These are phyloP conservation scores for Eugenia klotzschiana DNA, from an alignment of 441 rosid species.

Conservation along the genomic window DNA sequence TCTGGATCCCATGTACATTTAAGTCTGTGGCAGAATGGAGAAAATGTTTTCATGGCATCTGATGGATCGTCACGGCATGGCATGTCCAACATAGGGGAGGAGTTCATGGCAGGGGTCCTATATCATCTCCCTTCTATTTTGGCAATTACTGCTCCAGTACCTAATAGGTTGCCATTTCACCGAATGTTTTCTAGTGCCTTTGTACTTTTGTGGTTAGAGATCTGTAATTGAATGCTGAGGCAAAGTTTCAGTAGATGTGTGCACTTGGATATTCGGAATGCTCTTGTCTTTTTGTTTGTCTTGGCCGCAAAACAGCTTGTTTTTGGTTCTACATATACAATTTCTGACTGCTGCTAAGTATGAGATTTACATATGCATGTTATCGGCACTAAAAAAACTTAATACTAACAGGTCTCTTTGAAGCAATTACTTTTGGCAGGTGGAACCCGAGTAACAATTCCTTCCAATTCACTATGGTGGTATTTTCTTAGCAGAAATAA, in stretches of 20 bases:
- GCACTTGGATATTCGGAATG: background rate
- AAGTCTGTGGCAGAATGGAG: constrained; percentile 67
- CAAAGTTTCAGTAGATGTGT: background rate
- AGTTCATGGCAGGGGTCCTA: constrained; percentile 92
- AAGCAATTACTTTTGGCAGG: background rate
- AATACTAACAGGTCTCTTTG: background rate
- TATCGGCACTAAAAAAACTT: background rate
- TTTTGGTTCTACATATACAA: background rate
- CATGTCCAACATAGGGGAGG: constrained; percentile 57
- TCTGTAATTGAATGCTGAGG: background rate
- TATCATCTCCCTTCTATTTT: constrained; percentile 76
- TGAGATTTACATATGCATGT: background rate
- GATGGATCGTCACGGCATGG: constrained; percentile 48
- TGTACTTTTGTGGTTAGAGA: background rate
- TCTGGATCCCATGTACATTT: constrained; percentile 95
- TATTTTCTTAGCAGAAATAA: background rate
- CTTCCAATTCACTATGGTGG: background rate
- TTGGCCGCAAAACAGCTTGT: background rate
- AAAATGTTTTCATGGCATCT: constrained; percentile 67
- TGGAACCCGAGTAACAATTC: background rate
- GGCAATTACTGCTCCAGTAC: constrained; percentile 78
- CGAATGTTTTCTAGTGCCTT: background rate
- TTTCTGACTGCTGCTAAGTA: background rate
- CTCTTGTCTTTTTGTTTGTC: background rate
- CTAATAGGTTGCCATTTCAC: constrained; percentile 49